Base-by-base conservation (phyloP, 768 basidiomycete genomes). In the Lyophyllum decastes region DNA sequence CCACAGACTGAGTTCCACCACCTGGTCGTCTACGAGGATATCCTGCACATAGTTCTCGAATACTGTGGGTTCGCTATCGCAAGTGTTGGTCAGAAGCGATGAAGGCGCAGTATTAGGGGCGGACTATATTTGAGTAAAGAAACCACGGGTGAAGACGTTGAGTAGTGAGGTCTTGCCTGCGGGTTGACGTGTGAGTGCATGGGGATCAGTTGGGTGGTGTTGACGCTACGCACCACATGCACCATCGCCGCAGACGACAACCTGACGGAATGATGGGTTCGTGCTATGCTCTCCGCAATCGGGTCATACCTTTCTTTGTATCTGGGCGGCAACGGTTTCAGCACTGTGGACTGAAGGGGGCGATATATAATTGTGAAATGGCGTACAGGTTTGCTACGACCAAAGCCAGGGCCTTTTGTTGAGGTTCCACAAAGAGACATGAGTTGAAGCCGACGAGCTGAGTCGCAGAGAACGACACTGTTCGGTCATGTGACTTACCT, bases 21-120 rank as follows among this genome's bases (percentile, higher is more conserved):
- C 71, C 64, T 93, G 89, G 33, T 93, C 94, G 62, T 98, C 95
- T 25, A 96, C 85, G 63, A 81, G 81, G 54, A 95, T 78, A 62
- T 95, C 92, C 70, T 95, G 92, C 11, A 96, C 94, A 66, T 96
- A 95, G 76, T 98, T 98, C 73, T 98, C 96, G 64, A 98, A 98
- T 4, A 98, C 95, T 24, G 93, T 95, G 6, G 90, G 93, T 76
- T 95, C 91, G 64, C 92, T 94, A 67, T 38, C 49, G 5, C 19
- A 25, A 24, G 41, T 12, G 55, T 44, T 38, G 59, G 65, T 33
- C 5, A 19, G 49, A 14, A 38, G 55, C 9, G 41, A 34, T 21
- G 12, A 57, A 30, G 27, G 49, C 34, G 43, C 35, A 46, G 19
- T 14, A n/a, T 17, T 8, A 47, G 59, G 45, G 14, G 78, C 89